Evolutionary conservation across 352 stramenopile species (phyloP), one percentile per base, ranked within the genome.

Genomic region (Bremia lactucae): DNA sequence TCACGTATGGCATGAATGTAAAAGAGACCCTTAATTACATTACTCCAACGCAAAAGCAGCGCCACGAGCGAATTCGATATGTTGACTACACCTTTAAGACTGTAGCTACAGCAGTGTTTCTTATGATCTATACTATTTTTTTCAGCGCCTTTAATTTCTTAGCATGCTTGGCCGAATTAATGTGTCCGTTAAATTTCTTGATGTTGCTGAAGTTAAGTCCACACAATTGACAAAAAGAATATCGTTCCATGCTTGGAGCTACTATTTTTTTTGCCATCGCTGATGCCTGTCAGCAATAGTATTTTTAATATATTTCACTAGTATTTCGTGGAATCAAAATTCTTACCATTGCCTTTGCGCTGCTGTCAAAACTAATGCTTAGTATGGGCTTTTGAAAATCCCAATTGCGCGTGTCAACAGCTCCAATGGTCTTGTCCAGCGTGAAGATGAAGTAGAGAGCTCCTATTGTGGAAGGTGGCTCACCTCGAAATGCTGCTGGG

Each of bases 171-270:
- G 71, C 65, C n/a, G 78, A 87, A 53, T 91, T 91, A 54, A 87
- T 74, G 59, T 91, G 78, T 20, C 67, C 75, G 31, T 91, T 91
- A 70, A 78, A 91, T 52, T 87, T 87, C 55, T 85, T 88, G 20
- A 68, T 37, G 41, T 84, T 67, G 7, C 62, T 59, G 36, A 87
- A 91, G 22, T 39, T 58, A 25, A 78, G 46, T 11, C 49, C 43
- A 35, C 78, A 91, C 10, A 69, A 49, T 28, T 75, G 65, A 39
- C 78, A 91, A 31, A 57, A 13, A 16, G 6, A 3, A 33, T 33
- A 35, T 43, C 1, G 36, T 18, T 11, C n/a, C n/a, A n/a, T n/a
- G n/a, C n/a, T n/a, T n/a, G 46, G 23, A 6, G 51, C 26, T 14
- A 42, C 52, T 6, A 10, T 31, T 31, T 40, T 52, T 49, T 57